Evolutionary conservation across 352 stramenopile genomes (phyloP).

Genomic region (Phytophthora rubi): DNA sequence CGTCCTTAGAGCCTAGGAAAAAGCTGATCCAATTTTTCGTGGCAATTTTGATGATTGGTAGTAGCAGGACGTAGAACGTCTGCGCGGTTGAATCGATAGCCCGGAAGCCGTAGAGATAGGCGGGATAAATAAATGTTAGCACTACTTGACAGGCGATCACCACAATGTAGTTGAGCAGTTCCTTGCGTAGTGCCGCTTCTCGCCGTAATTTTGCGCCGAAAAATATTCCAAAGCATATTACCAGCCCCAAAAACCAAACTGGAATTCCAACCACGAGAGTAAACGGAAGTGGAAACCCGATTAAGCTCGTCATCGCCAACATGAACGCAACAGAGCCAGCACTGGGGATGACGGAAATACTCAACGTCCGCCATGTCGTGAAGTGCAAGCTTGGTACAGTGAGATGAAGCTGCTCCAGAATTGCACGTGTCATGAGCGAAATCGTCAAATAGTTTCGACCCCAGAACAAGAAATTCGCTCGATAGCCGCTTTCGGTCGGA

Average conservation of each 20-base stretch:
- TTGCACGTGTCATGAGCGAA: constrained; percentile 27
- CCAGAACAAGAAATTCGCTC: constrained; percentile 37
- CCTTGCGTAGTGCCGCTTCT: constrained; percentile 15
- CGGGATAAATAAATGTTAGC: constrained; percentile 53
- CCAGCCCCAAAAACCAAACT: constrained; percentile 29
- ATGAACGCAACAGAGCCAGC: constrained; percentile 34
- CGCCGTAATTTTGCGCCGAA: constrained; percentile 34
- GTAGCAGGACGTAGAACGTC: constrained; percentile 36
- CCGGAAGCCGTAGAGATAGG: constrained; percentile 57
- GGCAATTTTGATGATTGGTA: constrained; percentile 46
- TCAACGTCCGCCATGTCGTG: constrained; percentile 5
- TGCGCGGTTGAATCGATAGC: constrained; percentile 28
- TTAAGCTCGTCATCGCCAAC: constrained; percentile 29
- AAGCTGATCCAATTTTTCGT: constrained; percentile 49
- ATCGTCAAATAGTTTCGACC: constrained; percentile 30
- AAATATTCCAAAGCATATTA: constrained; percentile 29
- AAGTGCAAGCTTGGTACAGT: constrained; percentile 28
- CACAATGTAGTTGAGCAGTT: constrained; percentile 33
- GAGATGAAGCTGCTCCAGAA: constrained; percentile 29
- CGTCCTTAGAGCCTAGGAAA: constrained; percentile 31
- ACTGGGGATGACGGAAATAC: constrained; percentile 31
- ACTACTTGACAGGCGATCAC: constrained; percentile 45
- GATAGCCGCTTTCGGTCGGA: constrained; percentile 17
- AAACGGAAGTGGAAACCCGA: constrained; percentile 55
- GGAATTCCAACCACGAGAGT: constrained; percentile 42